A percentile compares a stretch with the other conserved stretches of the same genome.
phyloP scores from a whole-genome alignment of 2,329 filamentous ascomycete genomes.

The Penicillium rolfsii region DNA sequence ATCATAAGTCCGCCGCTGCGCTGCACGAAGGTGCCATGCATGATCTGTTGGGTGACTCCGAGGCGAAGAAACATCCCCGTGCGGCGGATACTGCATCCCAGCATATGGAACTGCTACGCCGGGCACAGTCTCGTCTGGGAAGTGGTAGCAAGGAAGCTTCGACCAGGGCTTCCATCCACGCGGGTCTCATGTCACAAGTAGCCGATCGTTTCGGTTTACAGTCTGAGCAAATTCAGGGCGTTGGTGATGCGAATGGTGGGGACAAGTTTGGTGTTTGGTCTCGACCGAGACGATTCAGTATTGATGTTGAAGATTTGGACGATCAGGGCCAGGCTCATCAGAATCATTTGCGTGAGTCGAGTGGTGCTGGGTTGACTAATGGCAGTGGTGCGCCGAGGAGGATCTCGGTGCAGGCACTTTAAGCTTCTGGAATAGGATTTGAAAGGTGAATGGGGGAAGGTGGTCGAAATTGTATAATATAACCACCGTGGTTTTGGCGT shows the following conservation, averaged over 20 bases:
- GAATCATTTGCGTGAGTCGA: conserved; percentile 37
- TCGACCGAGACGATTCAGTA: conserved; percentile 37
- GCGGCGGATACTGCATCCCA: conserved; percentile 33
- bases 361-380: conserved; percentile 33
- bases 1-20: conserved; percentile 36
- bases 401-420: conserved; percentile 32
- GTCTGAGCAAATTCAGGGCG: conserved; percentile 27
- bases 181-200: conserved; percentile 33
- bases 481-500: conserved; percentile 1
- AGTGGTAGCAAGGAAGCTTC: conserved; percentile 13
- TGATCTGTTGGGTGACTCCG: conserved; percentile 34
- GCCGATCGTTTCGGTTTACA: conserved; percentile 35
- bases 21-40: conserved; percentile 38
- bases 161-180: conserved; percentile 26
- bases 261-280: conserved; percentile 37
- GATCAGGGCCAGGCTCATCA: conserved; percentile 31
- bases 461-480: conserved; percentile 5
- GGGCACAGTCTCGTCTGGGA: conserved; percentile 33
- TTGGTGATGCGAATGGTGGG: conserved; percentile 27
- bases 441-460: not conserved
- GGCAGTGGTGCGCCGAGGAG: conserved; percentile 30
- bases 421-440: not conserved
- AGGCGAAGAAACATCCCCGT: conserved; percentile 24
- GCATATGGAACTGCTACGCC: conserved; percentile 37
- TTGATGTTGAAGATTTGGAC: conserved; percentile 38